phyloP scores from a whole-genome alignment of 2,329 filamentous ascomycete species.

The Alternaria gaisen region DNA sequence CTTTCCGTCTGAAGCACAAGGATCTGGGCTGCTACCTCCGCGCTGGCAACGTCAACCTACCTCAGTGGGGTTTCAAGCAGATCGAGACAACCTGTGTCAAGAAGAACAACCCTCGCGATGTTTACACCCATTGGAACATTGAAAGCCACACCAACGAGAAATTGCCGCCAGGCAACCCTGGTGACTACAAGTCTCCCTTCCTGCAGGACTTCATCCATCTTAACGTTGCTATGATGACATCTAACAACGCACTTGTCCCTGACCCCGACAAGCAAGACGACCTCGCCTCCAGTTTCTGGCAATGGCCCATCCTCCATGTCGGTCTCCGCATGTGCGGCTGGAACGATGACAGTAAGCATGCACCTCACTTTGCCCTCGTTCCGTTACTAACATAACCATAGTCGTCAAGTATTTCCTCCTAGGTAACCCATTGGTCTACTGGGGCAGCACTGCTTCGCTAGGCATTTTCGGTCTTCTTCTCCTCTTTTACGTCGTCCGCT shows the following conservation, averaged over 20 bases:
- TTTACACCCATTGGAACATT: constrained; percentile 99
- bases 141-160: constrained; percentile 95
- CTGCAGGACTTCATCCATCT: constrained; percentile 96
- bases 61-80: constrained; percentile 99
- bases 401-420: constrained; percentile 97
- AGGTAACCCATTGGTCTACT: constrained; percentile 95
- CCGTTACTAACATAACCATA: constrained; percentile 28
- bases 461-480: constrained; percentile 76
- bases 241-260: constrained; percentile 96
- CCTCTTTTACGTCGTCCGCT: constrained; percentile 87
- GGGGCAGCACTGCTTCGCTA: constrained; percentile 85
- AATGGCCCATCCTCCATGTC: constrained; percentile 96
- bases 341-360: constrained; percentile 76
- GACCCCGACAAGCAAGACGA: constrained; percentile 99
- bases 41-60: constrained; percentile 93
- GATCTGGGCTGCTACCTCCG: constrained; percentile 90
- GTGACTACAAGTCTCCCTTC: constrained; percentile 95
- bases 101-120: constrained; percentile 88
- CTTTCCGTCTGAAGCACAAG: constrained; percentile 86
- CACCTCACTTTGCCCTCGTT: background rate
- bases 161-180: constrained; percentile 86
- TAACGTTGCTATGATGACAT: constrained; percentile 99
- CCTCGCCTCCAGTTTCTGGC: constrained; percentile 95
- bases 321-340: constrained; percentile 98
- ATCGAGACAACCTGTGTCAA: constrained; percentile 97